phyloP scores from a whole-genome alignment of 2,329 filamentous ascomycete species.

The Pestalotiopsis fici region DNA sequence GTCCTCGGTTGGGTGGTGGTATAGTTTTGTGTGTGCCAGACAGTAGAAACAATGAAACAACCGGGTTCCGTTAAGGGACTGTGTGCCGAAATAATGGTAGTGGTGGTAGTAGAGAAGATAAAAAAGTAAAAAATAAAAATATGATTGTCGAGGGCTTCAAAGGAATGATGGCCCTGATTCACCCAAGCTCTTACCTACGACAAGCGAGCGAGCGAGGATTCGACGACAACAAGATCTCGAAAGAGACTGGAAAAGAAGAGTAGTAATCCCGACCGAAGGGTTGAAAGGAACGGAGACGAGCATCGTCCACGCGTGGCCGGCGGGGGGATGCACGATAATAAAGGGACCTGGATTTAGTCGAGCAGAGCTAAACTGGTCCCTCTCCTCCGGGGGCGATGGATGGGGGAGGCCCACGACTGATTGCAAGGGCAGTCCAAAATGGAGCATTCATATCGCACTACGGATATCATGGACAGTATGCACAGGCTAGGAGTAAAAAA shows the following conservation, averaged over 20 bases:
- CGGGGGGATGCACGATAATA: conserved; percentile 8
- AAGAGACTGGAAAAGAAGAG: conserved; percentile 12
- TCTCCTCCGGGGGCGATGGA: not conserved
- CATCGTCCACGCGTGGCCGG: not conserved
- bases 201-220: conserved; percentile 18
- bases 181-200: not conserved
- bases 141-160: conserved; percentile 13
- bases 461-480: not conserved
- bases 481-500: not conserved
- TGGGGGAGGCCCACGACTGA: conserved; percentile 3
- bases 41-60: conserved; percentile 31
- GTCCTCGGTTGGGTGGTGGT: not conserved
- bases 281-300: not conserved
- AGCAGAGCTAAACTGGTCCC: not conserved
- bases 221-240: conserved; percentile 16
- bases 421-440: not conserved
- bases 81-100: conserved; percentile 15
- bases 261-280: conserved; percentile 4
- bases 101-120: not conserved
- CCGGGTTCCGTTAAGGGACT: conserved; percentile 30
- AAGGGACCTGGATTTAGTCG: not conserved
- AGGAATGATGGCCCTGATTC: conserved; percentile 13
- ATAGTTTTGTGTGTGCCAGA: conserved; percentile 17
- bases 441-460: not conserved
- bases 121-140: conserved; percentile 11